Conservation (phyloP, 345 rosid species). For the Eucalyptus curtisii region DNA sequence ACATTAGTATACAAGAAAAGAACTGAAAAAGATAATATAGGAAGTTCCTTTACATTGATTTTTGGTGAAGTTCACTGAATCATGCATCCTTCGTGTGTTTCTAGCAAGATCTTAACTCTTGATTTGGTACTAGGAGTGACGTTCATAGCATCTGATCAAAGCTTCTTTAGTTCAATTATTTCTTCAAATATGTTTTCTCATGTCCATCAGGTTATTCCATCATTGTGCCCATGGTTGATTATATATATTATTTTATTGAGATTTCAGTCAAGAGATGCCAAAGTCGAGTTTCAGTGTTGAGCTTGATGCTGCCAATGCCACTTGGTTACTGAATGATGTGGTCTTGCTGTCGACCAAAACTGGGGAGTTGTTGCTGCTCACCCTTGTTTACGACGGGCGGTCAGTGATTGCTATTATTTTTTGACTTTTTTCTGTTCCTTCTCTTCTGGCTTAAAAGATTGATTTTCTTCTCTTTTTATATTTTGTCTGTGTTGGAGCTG, state of each 20-base stretch:
- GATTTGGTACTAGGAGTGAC: background rate
- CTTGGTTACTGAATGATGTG: constrained; percentile 75
- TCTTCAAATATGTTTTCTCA: background rate
- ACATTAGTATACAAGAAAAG: background rate
- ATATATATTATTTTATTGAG: background rate
- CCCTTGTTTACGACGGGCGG: constrained; percentile 96
- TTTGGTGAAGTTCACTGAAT: background rate
- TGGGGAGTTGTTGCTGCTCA: constrained; percentile 80
- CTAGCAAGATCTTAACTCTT: background rate
- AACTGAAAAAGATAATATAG: background rate
- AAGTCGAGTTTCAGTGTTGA: constrained; percentile 75
- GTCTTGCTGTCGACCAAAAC: constrained; percentile 82
- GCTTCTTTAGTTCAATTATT: background rate
- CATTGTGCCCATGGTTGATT: background rate
- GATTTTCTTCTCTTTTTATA: background rate
- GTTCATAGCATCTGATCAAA: background rate
- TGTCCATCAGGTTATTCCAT: background rate
- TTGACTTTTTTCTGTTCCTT: background rate
- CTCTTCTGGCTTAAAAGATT: background rate
- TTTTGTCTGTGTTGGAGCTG: background rate
- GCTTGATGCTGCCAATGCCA: constrained; percentile 91
- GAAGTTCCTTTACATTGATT: background rate
- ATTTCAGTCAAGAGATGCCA: constrained; percentile 85
- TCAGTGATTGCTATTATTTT: constrained; percentile 3
- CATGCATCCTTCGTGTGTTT: background rate